These are phyloP conservation scores for Auriscalpium microsporum DNA, from an alignment of 768 basidiomycete genomes.

Conservation along the genomic window DNA sequence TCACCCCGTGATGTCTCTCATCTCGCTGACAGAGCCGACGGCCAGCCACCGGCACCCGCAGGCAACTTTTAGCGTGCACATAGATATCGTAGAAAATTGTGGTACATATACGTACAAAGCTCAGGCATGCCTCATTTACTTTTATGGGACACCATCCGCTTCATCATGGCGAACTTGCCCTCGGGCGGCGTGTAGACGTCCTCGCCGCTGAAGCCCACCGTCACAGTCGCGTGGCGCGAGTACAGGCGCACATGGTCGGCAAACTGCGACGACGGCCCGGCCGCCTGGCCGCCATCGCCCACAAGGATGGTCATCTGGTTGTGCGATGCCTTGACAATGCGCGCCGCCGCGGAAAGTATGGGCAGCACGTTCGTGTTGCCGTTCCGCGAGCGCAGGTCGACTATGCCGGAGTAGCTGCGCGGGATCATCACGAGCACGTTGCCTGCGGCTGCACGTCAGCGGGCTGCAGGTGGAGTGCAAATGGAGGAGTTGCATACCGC, in stretches of 20 bases:
- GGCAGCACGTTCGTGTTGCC: constrained; percentile 5
- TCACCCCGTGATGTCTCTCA: no score
- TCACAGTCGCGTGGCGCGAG: constrained; percentile 7
- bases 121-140: no score
- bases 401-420: constrained; percentile 10
- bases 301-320: constrained; percentile 4
- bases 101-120: no score
- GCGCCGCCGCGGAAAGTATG: constrained; percentile 1
- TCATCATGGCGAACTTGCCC: background rate
- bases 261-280: background rate
- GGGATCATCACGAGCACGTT: constrained; percentile 8
- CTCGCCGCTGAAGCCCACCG: constrained; percentile 13
- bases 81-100: no score
- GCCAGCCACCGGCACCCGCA: no score
- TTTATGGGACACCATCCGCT: no score
- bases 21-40: no score
- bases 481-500: background rate
- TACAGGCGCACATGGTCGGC: constrained; percentile 7
- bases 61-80: no score
- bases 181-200: constrained; percentile 1
- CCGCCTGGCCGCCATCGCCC: constrained; percentile 5
- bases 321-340: constrained; percentile 1
- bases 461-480: background rate
- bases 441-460: background rate
- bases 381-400: constrained; percentile 5